Conservation (phyloP, 768 basidiomycete species). For the Panus rudis region DNA sequence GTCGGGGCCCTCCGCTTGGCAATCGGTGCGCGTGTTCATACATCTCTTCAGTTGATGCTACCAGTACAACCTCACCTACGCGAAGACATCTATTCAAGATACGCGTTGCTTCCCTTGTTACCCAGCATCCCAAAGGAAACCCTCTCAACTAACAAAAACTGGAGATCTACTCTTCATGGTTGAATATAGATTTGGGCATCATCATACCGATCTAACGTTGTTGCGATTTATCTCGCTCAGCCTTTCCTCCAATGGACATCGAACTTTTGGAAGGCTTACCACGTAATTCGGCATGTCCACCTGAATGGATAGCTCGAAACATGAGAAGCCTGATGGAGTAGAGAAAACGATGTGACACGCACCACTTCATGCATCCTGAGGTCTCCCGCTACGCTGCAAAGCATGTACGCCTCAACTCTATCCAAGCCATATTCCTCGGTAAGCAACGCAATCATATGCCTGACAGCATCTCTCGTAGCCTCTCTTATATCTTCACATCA, state of each 20-base stretch:
- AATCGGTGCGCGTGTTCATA: too few species aligned
- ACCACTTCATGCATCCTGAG: slow-evolving; percentile 59
- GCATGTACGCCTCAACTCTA: slow-evolving; percentile 49
- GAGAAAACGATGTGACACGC: slow-evolving; percentile 7
- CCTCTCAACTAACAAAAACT: too few species aligned
- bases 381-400: slow-evolving; percentile 55
- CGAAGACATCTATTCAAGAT: too few species aligned
- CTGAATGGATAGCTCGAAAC: slow-evolving; percentile 21
- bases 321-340: not conserved
- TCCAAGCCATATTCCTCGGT: slow-evolving; percentile 34
- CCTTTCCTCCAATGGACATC: too few species aligned
- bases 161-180: too few species aligned
- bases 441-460: slow-evolving; percentile 51
- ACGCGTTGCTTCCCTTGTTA: too few species aligned
- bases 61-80: too few species aligned
- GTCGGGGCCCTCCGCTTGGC: too few species aligned
- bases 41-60: too few species aligned
- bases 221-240: too few species aligned
- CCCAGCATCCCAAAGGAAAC: too few species aligned
- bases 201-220: slow-evolving; percentile 46
- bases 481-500: slow-evolving; percentile 43
- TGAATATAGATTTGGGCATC: slow-evolving; percentile 41
- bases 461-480: slow-evolving; percentile 48
- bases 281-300: slow-evolving; percentile 64
- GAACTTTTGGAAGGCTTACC: slow-evolving; percentile 29